Conservation (phyloP, 2,329 filamentous ascomycete species). For the Botrytis sinoallii region DNA sequence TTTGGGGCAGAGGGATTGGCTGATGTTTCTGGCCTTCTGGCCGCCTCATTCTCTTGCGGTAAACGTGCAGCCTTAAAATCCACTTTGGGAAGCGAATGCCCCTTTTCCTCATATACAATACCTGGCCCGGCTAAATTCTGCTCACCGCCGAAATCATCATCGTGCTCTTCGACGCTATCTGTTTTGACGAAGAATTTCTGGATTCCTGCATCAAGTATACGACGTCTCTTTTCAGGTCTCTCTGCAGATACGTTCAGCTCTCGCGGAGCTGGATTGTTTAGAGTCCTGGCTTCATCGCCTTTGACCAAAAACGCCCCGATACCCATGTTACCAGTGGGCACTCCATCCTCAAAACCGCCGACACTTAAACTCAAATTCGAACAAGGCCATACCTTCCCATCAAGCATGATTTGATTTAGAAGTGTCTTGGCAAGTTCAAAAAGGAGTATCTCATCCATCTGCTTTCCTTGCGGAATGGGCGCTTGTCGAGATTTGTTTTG, state of each 20-base stretch:
- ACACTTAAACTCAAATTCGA: conserved; percentile 86
- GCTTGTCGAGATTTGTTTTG: conserved; percentile 73
- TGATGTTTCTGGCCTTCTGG: conserved; percentile 30
- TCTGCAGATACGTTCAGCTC: conserved; percentile 26
- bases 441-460: conserved; percentile 68
- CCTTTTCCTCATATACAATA: conserved; percentile 22
- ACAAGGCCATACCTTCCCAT: conserved; percentile 85
- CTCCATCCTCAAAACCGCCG: conserved; percentile 85
- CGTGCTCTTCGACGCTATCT: conserved; percentile 32
- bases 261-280: conserved; percentile 40
- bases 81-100: conserved; percentile 1
- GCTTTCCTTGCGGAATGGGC: conserved; percentile 72
- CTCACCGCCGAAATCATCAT: conserved; percentile 34
- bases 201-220: conserved; percentile 33
- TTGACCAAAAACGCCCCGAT: conserved; percentile 85
- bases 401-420: conserved; percentile 71
- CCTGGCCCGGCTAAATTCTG: conserved; percentile 26
- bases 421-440: conserved; percentile 75
- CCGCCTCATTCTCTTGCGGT: conserved; percentile 33
- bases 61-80: conserved; percentile 22
- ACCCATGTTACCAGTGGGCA: conserved; percentile 71
- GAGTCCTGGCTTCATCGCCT: conserved; percentile 60
- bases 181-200: conserved; percentile 35
- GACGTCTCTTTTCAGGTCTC: conserved; percentile 36
- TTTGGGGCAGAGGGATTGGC: conserved; percentile 33